Conservation (phyloP, 495 filamentous ascomycete species). For the Penicillium subrubescens region DNA sequence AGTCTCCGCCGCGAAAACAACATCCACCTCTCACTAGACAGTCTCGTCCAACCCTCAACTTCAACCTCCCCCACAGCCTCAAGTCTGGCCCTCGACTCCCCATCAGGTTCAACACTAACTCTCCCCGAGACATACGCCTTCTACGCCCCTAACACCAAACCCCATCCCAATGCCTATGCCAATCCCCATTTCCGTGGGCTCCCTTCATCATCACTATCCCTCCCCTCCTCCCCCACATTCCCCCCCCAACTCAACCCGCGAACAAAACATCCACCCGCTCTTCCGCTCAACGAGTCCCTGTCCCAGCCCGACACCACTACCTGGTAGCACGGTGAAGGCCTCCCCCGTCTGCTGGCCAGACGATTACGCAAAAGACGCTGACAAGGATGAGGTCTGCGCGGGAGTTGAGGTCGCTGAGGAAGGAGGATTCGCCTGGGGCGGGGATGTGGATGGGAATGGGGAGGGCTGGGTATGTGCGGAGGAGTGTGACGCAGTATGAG, state of each 20-base stretch:
- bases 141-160: no score
- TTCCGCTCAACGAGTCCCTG: conserved; percentile 76
- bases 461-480: conserved; percentile 27
- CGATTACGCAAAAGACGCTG: conserved; percentile 62
- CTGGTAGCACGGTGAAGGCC: conserved; percentile 71
- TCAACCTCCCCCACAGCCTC: conserved; percentile 12
- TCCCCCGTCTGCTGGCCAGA: conserved; percentile 67
- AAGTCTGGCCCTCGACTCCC: conserved; percentile 20
- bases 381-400: conserved; percentile 69
- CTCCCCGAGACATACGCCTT: conserved; percentile 4
- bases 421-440: conserved; percentile 24
- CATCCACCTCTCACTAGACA: conserved; percentile 34
- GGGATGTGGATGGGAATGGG: conserved; percentile 14
- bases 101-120: conserved; percentile 22
- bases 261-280: conserved; percentile 82
- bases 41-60: conserved; percentile 23
- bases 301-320: conserved; percentile 66
- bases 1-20: conserved; percentile 24
- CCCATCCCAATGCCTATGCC: background rate
- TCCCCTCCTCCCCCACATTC: background rate
- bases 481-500: conserved; percentile 30
- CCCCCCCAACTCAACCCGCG: conserved; percentile 30
- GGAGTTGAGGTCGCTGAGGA: conserved; percentile 41
- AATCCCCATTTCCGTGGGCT: background rate
- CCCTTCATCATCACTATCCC: background rate